Evolutionary conservation across 805 yeast genomes (phyloP).

Genomic region (Tetrapisispora taiwanensis): DNA sequence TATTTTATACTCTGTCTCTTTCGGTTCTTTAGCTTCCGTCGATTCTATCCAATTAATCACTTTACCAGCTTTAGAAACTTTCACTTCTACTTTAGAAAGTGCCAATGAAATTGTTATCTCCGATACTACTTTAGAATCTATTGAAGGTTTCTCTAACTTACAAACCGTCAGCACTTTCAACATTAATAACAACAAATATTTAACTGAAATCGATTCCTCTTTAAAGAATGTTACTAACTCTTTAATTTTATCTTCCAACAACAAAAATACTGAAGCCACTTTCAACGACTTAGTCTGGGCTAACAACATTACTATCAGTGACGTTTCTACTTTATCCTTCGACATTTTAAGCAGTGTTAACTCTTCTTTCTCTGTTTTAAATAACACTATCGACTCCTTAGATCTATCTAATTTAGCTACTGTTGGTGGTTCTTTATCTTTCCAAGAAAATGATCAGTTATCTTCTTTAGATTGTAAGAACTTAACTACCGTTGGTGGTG

Average conservation of each 20-base stretch:
- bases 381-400: conserved; percentile 53
- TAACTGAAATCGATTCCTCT: conserved; percentile 61
- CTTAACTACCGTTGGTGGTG: conserved; percentile 80
- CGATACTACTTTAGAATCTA: conserved; percentile 60
- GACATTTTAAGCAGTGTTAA: conserved; percentile 59
- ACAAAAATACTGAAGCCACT: conserved; percentile 57
- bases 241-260: conserved; percentile 76
- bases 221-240: conserved; percentile 64
- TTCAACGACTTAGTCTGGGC: conserved; percentile 74
- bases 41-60: conserved; percentile 75
- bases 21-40: conserved; percentile 72
- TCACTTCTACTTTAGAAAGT: conserved; percentile 64
- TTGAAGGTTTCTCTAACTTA: conserved; percentile 50
- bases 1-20: conserved; percentile 52
- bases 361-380: conserved; percentile 72
- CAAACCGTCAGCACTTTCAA: conserved; percentile 46
- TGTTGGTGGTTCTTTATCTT: conserved; percentile 74
- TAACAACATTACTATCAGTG: conserved; percentile 77
- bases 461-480: conserved; percentile 55
- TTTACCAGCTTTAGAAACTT: conserved; percentile 67
- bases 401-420: conserved; percentile 43
- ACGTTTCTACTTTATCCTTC: conserved; percentile 63
- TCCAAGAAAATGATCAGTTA: conserved; percentile 65
- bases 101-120: conserved; percentile 62
- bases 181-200: conserved; percentile 83